Percentiles rank a stretch among this genome's conserved stretches.
These are phyloP conservation scores for Catharanthus roseus DNA, from an alignment of 257 asterid genomes.

Conservation along the genomic window DNA sequence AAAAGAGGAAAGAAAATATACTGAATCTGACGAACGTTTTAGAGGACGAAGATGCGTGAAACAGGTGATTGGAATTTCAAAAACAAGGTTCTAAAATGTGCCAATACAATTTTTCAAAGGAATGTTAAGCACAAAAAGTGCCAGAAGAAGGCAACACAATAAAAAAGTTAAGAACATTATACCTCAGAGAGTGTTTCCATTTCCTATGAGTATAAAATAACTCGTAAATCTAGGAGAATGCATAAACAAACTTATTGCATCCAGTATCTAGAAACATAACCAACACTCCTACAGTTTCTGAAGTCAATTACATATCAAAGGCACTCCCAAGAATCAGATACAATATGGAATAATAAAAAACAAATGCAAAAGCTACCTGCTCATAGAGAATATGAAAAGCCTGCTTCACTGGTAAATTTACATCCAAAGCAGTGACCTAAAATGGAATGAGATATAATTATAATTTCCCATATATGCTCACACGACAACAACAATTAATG, in stretches of 20 bases:
- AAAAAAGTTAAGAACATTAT: not conserved
- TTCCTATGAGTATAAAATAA: not conserved
- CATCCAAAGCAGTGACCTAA: constrained; percentile 70
- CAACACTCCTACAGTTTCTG: not conserved
- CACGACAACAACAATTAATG: not conserved
- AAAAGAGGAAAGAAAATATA: not conserved
- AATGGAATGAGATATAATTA: constrained; percentile 14
- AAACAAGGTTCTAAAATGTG: not conserved
- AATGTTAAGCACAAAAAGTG: not conserved
- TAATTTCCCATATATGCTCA: constrained; percentile 1
- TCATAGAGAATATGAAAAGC: constrained; percentile 75
- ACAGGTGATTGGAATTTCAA: not conserved
- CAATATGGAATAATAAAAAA: not conserved
- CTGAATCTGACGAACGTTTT: not conserved
- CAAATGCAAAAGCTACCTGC: constrained; percentile 41
- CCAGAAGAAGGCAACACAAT: not conserved
- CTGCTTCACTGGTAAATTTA: constrained; percentile 68
- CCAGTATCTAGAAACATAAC: not conserved
- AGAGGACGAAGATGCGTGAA: not conserved
- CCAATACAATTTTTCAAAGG: not conserved
- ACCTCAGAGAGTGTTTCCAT: not conserved
- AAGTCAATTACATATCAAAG: not conserved
- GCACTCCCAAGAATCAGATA: not conserved
- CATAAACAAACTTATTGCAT: not conserved
- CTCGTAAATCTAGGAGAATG: not conserved